Conservation (phyloP, 106 monocot species). For the Narthecium ossifragum region DNA sequence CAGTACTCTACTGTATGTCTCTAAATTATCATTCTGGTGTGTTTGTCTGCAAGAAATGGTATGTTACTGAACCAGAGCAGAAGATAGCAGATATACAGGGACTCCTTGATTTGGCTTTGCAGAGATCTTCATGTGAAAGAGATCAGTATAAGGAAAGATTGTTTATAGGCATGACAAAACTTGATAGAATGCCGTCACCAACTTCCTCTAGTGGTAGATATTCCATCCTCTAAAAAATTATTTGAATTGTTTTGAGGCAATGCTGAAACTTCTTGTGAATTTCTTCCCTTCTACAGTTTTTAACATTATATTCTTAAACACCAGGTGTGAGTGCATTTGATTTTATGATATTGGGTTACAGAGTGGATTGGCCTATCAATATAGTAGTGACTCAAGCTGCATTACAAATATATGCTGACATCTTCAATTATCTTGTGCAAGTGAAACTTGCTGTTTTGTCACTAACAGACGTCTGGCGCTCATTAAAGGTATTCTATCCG, state of each 20-base stretch:
- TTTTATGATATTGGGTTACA: slow-evolving; percentile 64
- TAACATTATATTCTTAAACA: too few relatives aligned
- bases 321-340: slow-evolving; percentile 60
- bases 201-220: slow-evolving; percentile 36
- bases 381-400: slow-evolving; percentile 64
- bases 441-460: slow-evolving; percentile 61
- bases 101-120: slow-evolving; percentile 67
- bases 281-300: too few relatives aligned
- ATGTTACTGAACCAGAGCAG: slow-evolving; percentile 23
- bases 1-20: background rate
- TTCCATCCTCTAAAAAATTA: too few relatives aligned
- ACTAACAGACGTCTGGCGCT: slow-evolving; percentile 51
- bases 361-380: slow-evolving; percentile 85
- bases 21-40: background rate
- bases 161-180: slow-evolving; percentile 44
- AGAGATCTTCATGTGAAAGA: slow-evolving; percentile 80
- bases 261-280: too few relatives aligned
- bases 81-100: slow-evolving; percentile 64
- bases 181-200: slow-evolving; percentile 9
- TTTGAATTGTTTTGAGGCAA: too few relatives aligned
- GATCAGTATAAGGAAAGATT: slow-evolving; percentile 75
- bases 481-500: slow-evolving; percentile 42
- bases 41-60: slow-evolving; percentile 61
- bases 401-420: slow-evolving; percentile 69
- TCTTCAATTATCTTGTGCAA: slow-evolving; percentile 77